Percentiles rank a stretch among this genome's conserved stretches.
Conservation (phyloP, 2,329 filamentous ascomycete species). For the Calonectria pseudoturangicola region DNA sequence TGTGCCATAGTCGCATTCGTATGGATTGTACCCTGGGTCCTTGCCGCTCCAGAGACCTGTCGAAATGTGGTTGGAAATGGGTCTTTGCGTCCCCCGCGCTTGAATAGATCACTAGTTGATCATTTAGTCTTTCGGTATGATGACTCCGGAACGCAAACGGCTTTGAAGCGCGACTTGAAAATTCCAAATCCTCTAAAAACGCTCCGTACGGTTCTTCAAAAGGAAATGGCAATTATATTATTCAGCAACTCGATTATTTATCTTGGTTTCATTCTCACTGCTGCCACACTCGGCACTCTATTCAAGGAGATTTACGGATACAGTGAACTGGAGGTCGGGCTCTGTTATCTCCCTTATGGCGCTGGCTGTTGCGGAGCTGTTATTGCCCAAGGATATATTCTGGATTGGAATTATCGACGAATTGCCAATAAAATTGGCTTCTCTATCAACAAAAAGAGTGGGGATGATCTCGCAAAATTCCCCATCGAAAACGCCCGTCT, state of each 20-base stretch:
- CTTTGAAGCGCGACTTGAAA: constrained; percentile 64
- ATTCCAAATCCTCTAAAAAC: constrained; percentile 77
- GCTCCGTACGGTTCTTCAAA: constrained; percentile 72
- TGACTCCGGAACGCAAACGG: constrained; percentile 57
- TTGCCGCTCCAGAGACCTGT: constrained; percentile 76
- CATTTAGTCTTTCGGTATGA: constrained; percentile 64
- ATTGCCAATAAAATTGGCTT: constrained; percentile 78
- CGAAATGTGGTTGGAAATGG: constrained; percentile 77
- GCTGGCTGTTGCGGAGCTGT: constrained; percentile 69
- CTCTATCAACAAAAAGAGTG: constrained; percentile 74
- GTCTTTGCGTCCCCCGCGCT: constrained; percentile 72
- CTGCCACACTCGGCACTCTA: constrained; percentile 71
- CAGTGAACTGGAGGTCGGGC: constrained; percentile 69
- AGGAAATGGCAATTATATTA: constrained; percentile 73
- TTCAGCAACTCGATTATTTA: constrained; percentile 73
- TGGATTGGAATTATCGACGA: constrained; percentile 82
- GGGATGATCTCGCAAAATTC: constrained; percentile 69
- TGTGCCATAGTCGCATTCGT: constrained; percentile 72
- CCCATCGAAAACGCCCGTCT: constrained; percentile 74
- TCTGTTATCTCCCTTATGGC: constrained; percentile 74
- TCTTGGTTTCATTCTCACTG: constrained; percentile 73
- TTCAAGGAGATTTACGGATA: constrained; percentile 72
- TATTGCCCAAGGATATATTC: constrained; percentile 73
- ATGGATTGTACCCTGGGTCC: constrained; percentile 72
- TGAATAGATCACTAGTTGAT: constrained; percentile 75